Evolutionary conservation across 306 rosid species (phyloP).

Genomic region (Neltuma alba): DNA sequence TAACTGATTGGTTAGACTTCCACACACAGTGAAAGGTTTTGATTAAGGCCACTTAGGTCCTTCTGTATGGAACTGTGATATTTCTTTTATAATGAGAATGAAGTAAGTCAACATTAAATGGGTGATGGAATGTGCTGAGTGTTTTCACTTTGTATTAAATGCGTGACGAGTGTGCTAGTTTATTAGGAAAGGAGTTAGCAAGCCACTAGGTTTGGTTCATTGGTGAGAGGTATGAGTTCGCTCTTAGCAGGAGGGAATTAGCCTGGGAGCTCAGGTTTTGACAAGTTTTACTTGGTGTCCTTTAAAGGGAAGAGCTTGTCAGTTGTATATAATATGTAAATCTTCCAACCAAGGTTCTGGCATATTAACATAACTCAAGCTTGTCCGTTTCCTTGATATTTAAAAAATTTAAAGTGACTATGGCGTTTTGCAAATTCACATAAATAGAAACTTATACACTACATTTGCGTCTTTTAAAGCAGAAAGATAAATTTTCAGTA

Average conservation of each 20-base stretch:
- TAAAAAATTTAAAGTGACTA: constrained; percentile 2
- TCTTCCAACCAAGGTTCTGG: background rate
- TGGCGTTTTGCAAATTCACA: background rate
- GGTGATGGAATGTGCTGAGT: background rate
- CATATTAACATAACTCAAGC: background rate
- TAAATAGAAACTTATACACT: background rate
- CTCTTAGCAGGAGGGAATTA: background rate
- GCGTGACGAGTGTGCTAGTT: background rate
- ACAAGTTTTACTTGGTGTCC: background rate
- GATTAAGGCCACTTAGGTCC: constrained; percentile 1
- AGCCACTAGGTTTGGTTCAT: background rate
- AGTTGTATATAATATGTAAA: background rate
- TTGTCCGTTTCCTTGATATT: constrained; percentile 7
- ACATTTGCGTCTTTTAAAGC: constrained; percentile 9
- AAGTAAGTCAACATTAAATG: background rate
- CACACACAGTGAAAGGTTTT: background rate
- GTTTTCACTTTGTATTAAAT: constrained; percentile 17
- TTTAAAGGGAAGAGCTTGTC: background rate
- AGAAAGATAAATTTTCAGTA: background rate
- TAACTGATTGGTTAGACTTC: constrained; percentile 20
- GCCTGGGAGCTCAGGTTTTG: background rate
- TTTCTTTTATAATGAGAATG: constrained; percentile 8
- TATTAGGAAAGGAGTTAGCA: background rate
- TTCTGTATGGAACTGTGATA: background rate
- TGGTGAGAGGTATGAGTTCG: background rate